Evolutionary conservation across 2,329 filamentous ascomycete species (phyloP), one percentile per base, ranked within the genome.

Genomic region (Diaporthe capsici): DNA sequence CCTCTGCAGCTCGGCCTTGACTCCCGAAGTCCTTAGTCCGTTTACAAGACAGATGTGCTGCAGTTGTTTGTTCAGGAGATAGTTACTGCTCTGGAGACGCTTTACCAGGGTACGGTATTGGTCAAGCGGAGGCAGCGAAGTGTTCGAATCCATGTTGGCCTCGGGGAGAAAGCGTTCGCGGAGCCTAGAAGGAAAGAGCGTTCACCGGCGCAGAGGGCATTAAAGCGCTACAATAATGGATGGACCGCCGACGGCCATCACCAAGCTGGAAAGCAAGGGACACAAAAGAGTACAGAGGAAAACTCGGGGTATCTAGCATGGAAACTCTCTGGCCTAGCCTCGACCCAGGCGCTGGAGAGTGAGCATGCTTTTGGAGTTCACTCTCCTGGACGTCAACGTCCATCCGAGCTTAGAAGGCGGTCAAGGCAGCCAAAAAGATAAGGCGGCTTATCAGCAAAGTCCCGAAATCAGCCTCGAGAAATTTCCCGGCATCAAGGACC

Each of bases 1-100:
- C 75, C 87, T 86, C 84, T 98, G 95, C 76, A 98, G 87, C 57
- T 94, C 90, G 47, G 92, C 91, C 87, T 99, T 99, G 81, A 97
- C 93, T 28, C 97, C 97, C 39, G 93, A 94, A 76, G 94, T 93
- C 78, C 91, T 90, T 49, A 98, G 87, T 63, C 92, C 90, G 85
- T 98, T 94, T 76, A 90, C 87, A 78, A 91, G 90, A 81, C 96
- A 94, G 78, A 98, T 93, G 71, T 89, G 89, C 80, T 95, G 94
- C 67, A 98, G 90, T 80, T 96, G 92, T 28, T 87, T 85, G 80
- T 91, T 91, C 42, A 90, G 84, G 31, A 92, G 83, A 17, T 84
- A 78, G 49, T 83, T 86, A 58, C 83, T 83, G 63, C 70, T 71
- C 55, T 49, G 55, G 44, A 77, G 51, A 76, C 88, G 84, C 76